These are phyloP conservation scores for Solanum etuberosum DNA, from an alignment of 257 asterid species.

Conservation along the genomic window DNA sequence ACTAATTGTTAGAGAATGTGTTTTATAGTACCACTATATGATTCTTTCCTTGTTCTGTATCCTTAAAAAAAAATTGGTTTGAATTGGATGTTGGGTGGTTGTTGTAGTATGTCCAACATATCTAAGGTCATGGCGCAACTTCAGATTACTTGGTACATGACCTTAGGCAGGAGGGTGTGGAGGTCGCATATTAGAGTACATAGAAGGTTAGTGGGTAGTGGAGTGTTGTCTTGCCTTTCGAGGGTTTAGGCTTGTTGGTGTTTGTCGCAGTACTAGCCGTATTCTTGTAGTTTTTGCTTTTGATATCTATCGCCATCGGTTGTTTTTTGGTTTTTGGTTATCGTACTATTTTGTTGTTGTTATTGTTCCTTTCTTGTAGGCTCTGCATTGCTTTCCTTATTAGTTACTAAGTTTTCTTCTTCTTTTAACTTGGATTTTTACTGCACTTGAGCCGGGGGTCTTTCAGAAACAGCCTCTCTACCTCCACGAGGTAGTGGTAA, in stretches of 20 bases:
- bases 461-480: neutral
- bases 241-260: neutral
- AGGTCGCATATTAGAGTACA: neutral
- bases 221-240: neutral
- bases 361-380: neutral
- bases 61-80: neutral
- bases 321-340: neutral
- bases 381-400: neutral
- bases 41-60: neutral
- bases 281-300: neutral
- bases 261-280: neutral
- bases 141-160: neutral
- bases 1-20: neutral
- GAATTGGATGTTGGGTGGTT: neutral
- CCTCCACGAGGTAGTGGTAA: neutral
- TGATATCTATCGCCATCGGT: neutral
- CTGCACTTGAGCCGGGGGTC: neutral
- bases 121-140: neutral
- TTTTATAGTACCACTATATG: neutral
- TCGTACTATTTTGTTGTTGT: no score
- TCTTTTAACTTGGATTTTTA: neutral
- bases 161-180: neutral
- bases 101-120: neutral
- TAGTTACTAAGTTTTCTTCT: neutral
- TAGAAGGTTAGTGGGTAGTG: neutral